Evolutionary conservation across 176 grass and related monocot genomes (phyloP), one percentile per base, ranked within the genome.

Genomic region (Bonia amplexicaulis): DNA sequence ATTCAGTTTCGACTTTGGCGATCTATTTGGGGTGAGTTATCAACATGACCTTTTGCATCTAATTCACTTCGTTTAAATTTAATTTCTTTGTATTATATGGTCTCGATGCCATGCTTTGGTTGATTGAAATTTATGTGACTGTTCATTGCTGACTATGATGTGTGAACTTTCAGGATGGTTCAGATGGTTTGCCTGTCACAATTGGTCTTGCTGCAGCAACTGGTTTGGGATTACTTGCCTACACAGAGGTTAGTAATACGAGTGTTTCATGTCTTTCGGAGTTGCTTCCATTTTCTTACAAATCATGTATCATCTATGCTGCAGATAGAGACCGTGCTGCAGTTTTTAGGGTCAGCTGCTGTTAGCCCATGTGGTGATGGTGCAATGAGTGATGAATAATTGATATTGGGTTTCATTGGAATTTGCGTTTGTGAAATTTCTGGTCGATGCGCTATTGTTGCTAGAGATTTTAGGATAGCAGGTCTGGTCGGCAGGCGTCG

Each of bases 311-410:
- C 17, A 76, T 80, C 26, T 60, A 33, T 78, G 10, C 39, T 90
- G 77, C 89, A 99, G 97, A 79, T 99, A 91, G 97, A 99, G 80
- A 96, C 92, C 26, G 69, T 99, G 60, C 92, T 99, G n/a, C 92
- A 99, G 72, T 84, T 99, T 82, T 79, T 99, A 66, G 97, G 97
- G 6, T 99, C 97, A 74, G 92, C 93, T 86, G 97, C 3, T 31
- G 31, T 31, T 31, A 31, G 31, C 2, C 31, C 31, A 31, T 31
- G 31, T 31, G 31, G 31, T 31, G 31, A 31, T 29, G 0, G 29
- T 31, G 0, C 2, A 31, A 31, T 31, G 31, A 31, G 2, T 31
- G 31, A 31, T 31, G 31, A 31, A 31, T 31, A 31, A 31, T 31
- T 31, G 2, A 31, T 31, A 31, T 31, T 31, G 31, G 31, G 31